These are phyloP conservation scores for Pichia rugopelliculosa DNA, from an alignment of 805 yeast genomes.

Conservation along the genomic window DNA sequence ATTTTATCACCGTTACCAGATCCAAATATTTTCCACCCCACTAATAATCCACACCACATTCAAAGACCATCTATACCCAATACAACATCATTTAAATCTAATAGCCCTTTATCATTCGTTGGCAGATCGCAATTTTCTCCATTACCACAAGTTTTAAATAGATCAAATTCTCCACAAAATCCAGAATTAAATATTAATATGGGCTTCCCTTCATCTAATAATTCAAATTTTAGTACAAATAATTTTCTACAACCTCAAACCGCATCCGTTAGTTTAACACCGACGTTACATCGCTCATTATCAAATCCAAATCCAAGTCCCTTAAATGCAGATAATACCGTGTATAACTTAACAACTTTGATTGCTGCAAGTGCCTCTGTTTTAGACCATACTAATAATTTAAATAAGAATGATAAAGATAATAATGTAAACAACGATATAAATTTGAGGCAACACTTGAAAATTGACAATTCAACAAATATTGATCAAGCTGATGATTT, in stretches of 20 bases:
- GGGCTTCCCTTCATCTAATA: not conserved
- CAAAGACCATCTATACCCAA: not conserved
- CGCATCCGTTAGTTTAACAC: not conserved
- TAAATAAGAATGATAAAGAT: not conserved
- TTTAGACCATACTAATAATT: not conserved
- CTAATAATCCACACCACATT: not conserved
- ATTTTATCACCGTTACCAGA: slow-evolving; percentile 3
- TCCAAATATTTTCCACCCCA: slow-evolving; percentile 4
- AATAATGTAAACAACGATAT: not conserved
- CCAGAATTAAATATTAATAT: not conserved
- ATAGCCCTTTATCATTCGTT: not conserved
- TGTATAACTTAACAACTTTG: slow-evolving; percentile 2
- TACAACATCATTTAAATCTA: not conserved
- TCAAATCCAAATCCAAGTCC: not conserved
- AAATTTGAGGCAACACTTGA: too few species aligned
- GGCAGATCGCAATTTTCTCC: not conserved
- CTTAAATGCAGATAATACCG: not conserved
- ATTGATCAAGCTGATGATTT: not conserved
- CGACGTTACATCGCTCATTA: not conserved
- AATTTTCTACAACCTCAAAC: not conserved
- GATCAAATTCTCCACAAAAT: not conserved
- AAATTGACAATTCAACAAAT: not conserved
- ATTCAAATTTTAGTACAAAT: not conserved
- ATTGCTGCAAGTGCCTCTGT: slow-evolving; percentile 6
- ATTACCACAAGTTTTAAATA: too few species aligned